A percentile compares a stretch with the other conserved stretches of the same genome.
These are phyloP conservation scores for Ricinus communis DNA, from an alignment of 345 rosid genomes.

Conservation along the genomic window DNA sequence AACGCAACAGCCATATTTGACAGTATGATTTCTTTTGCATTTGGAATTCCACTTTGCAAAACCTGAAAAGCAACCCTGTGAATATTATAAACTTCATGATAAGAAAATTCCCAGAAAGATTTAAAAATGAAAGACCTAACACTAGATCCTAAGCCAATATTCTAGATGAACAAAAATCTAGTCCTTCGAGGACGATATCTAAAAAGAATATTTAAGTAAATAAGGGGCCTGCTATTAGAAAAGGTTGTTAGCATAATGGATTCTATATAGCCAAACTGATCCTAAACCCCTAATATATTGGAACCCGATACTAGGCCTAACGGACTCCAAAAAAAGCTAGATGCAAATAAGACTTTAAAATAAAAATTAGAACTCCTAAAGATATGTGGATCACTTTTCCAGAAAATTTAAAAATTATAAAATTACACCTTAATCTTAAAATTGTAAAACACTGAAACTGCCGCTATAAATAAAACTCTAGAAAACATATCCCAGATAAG, in stretches of 20 bases:
- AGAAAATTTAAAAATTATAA: no score
- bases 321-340: no score
- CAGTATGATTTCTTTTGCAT: slow-evolving; percentile 60
- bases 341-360: no score
- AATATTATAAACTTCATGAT: neutral
- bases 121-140: slow-evolving; percentile 1
- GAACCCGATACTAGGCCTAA: no score
- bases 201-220: neutral
- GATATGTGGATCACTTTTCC: no score
- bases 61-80: slow-evolving; percentile 48
- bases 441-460: no score
- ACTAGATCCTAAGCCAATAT: slow-evolving; percentile 1
- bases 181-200: neutral
- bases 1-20: slow-evolving; percentile 80
- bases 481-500: no score
- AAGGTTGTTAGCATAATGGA: no score
- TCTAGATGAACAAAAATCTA: neutral
- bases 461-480: no score
- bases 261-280: neutral
- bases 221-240: neutral
- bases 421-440: no score
- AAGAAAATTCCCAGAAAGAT: neutral
- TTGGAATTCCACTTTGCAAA: slow-evolving; percentile 58
- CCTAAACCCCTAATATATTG: no score
- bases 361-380: no score